Evolutionary conservation across 768 basidiomycete genomes (phyloP).

Genomic region (Mycena indigotica): DNA sequence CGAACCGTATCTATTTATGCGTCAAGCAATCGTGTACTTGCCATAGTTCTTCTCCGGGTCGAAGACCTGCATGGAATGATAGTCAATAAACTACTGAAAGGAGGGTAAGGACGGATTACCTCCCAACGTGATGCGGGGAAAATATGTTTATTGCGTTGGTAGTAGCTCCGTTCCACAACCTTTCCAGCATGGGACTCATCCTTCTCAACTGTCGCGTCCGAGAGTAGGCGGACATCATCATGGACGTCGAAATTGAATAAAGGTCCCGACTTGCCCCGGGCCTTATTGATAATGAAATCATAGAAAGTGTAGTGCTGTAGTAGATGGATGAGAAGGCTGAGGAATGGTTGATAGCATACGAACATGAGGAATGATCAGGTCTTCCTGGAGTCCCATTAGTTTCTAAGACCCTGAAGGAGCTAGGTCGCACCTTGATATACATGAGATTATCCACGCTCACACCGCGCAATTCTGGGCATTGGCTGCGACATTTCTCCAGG

Average conservation of each 20-base stretch:
- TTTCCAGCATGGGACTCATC: conserved; percentile 99
- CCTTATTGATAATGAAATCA: conserved; percentile 98
- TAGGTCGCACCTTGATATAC: conserved; percentile 84
- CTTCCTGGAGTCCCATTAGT: conserved; percentile 62
- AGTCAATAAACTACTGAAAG: not conserved
- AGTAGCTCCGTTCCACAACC: conserved; percentile 95
- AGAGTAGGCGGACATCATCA: conserved; percentile 92
- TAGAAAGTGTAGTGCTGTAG: conserved; percentile 98
- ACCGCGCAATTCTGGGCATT: conserved; percentile 89
- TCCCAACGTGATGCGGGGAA: conserved; percentile 98
- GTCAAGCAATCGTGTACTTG: conserved; percentile 75
- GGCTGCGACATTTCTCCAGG: conserved; percentile 89
- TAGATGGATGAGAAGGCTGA: conserved; percentile 3
- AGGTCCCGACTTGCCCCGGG: conserved; percentile 96
- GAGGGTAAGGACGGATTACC: conserved; percentile 50
- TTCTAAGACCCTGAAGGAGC: not conserved
- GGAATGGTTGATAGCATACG: conserved; percentile 26
- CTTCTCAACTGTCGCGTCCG: conserved; percentile 95
- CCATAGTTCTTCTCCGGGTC: conserved; percentile 95
- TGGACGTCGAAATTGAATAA: conserved; percentile 99
- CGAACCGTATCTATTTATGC: conserved; percentile 8
- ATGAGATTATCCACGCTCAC: conserved; percentile 95
- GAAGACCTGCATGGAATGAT: conserved; percentile 62
- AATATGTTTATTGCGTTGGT: conserved; percentile 95
- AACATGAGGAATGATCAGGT: conserved; percentile 96